These are phyloP conservation scores for Leonotis leonurus DNA, from an alignment of 257 asterid species.

Conservation along the genomic window DNA sequence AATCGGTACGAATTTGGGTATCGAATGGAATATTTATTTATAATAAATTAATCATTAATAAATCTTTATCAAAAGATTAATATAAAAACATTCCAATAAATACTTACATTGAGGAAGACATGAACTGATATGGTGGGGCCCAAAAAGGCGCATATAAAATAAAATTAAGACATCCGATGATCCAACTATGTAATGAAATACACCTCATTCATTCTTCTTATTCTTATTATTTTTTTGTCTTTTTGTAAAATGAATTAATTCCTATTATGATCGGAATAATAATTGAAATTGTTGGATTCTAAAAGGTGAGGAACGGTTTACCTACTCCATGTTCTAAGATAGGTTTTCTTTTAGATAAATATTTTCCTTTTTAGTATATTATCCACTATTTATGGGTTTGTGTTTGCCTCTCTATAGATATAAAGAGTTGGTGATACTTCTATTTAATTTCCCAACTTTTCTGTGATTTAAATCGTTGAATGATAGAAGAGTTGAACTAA, in stretches of 20 bases:
- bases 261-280: constrained; percentile 4
- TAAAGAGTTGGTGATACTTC: not conserved
- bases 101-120: not conserved
- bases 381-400: not conserved
- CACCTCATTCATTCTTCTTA: no score
- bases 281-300: not conserved
- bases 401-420: not conserved
- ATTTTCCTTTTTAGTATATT: not conserved
- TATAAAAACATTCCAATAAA: no score
- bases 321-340: constrained; percentile 11
- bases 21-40: no score
- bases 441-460: not conserved
- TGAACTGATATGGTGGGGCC: constrained; percentile 16
- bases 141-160: not conserved
- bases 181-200: no score
- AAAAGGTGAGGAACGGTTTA: not conserved
- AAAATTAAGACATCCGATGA: not conserved
- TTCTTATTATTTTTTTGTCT: no score
- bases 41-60: no score
- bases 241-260: no score
- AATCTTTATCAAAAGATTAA: no score
- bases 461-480: not conserved
- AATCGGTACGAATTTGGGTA: no score
- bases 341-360: not conserved
- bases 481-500: no score